A percentile compares a stretch with the other conserved stretches of the same genome.
phyloP scores from a whole-genome alignment of 352 stramenopile species.

The Pythium dissimile region DNA sequence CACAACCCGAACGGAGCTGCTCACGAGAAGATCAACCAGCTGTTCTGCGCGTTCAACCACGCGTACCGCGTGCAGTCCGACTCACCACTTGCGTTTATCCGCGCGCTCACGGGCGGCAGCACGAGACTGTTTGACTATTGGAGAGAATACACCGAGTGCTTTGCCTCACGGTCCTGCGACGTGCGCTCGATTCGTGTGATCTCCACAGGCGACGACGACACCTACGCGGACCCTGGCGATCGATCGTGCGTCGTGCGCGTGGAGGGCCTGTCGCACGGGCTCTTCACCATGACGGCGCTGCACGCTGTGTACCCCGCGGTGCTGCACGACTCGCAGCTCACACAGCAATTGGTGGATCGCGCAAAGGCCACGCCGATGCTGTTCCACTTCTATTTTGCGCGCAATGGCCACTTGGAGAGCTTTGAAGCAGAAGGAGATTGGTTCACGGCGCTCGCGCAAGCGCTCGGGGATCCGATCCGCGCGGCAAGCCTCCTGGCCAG shows the following conservation, averaged over 20 bases:
- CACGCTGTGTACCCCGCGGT: not conserved
- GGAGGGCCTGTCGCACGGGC: not conserved
- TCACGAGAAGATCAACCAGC: not conserved
- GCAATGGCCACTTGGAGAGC: not conserved
- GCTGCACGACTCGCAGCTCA: not conserved
- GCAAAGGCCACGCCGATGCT: not conserved
- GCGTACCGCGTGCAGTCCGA: not conserved
- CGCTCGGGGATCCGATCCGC: no score
- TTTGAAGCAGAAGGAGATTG: not conserved
- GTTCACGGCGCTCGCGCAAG: not conserved
- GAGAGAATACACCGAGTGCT: not conserved
- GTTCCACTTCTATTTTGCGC: not conserved
- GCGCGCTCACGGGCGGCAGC: not conserved
- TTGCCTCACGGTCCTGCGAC: not conserved
- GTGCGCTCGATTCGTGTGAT: not conserved
- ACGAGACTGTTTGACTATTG: constrained; percentile 3
- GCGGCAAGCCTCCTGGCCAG: no score
- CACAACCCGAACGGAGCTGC: no score
- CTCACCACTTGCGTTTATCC: not conserved
- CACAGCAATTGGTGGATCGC: not conserved
- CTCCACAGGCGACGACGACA: not conserved
- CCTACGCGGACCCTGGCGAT: not conserved
- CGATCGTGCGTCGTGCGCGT: not conserved
- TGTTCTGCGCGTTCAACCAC: constrained; percentile 3
- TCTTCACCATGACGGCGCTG: not conserved